Evolutionary conservation across 108 stramenopile genomes (phyloP).

Genomic region (Stephanodiscus minutulus): DNA sequence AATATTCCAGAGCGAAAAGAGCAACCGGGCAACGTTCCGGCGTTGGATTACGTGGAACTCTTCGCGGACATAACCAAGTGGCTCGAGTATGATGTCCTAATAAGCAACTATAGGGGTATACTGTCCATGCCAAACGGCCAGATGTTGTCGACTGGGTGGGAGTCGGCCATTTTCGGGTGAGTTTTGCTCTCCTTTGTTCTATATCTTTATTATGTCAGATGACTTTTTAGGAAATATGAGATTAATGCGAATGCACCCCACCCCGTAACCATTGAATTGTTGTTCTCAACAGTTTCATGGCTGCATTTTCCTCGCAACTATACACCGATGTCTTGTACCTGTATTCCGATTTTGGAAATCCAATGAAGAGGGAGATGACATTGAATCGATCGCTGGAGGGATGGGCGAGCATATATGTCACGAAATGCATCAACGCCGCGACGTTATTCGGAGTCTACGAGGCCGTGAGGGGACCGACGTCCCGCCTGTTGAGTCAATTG

Average conservation of each 20-base stretch:
- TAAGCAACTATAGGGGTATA: constrained; percentile 58
- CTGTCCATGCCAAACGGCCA: constrained; percentile 42
- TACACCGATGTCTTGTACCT: constrained; percentile 73
- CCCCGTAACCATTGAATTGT: neutral
- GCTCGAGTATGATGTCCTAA: constrained; percentile 80
- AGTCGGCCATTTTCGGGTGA: constrained; percentile 54
- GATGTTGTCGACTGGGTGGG: constrained; percentile 46
- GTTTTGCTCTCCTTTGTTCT: neutral
- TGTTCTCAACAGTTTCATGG: constrained; percentile 34
- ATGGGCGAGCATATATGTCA: constrained; percentile 62
- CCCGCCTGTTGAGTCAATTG: constrained; percentile 43
- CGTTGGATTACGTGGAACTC: constrained; percentile 67
- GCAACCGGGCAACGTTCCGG: constrained; percentile 18
- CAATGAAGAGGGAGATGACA: constrained; percentile 55
- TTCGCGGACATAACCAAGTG: constrained; percentile 80
- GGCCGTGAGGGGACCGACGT: constrained; percentile 54
- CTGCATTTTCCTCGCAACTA: constrained; percentile 67
- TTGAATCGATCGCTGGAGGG: constrained; percentile 50
- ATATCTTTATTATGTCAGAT: too few relatives aligned
- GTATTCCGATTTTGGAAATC: constrained; percentile 60
- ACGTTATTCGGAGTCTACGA: constrained; percentile 83
- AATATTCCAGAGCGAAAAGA: constrained; percentile 13
- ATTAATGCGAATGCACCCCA: neutral
- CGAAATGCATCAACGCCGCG: constrained; percentile 54
- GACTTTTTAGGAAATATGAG: neutral